phyloP scores from a whole-genome alignment of 2,329 filamentous ascomycete genomes.

The Alternaria novae-zelandiae region DNA sequence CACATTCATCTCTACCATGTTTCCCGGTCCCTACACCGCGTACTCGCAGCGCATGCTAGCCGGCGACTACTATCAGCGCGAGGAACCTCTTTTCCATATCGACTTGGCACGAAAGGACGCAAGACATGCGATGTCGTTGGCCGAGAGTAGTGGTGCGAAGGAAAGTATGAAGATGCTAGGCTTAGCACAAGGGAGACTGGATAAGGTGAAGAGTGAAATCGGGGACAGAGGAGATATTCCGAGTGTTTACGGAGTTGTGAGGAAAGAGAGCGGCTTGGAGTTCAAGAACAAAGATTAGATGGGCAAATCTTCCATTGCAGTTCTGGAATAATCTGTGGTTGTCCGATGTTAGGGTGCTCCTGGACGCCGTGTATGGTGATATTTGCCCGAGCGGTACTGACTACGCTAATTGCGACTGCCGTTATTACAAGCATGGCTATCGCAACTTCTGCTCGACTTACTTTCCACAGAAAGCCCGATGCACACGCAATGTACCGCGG shows the following conservation, averaged over 20 bases:
- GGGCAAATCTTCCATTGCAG: not conserved
- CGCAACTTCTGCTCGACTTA: not conserved
- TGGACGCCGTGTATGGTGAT: not conserved
- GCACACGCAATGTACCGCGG: not conserved
- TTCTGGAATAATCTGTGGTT: not conserved
- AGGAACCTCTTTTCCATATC: constrained; percentile 82
- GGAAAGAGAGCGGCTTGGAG: constrained; percentile 74
- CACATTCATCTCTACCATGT: constrained; percentile 73
- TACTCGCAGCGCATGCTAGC: constrained; percentile 77
- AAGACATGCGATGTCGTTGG: constrained; percentile 73
- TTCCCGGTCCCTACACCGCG: constrained; percentile 75
- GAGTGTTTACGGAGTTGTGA: constrained; percentile 80
- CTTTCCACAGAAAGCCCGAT: not conserved
- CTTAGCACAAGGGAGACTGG: constrained; percentile 70
- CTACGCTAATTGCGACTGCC: not conserved
- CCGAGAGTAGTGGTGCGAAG: constrained; percentile 61
- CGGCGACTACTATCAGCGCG: constrained; percentile 77
- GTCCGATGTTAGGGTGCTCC: not conserved
- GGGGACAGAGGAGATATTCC: constrained; percentile 80
- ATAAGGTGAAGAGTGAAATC: constrained; percentile 70
- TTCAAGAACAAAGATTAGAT: constrained; percentile 62
- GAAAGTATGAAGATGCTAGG: constrained; percentile 69
- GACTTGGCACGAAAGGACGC: constrained; percentile 85
- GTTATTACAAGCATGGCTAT: not conserved
- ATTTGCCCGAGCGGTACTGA: constrained; percentile 4